phyloP scores from a whole-genome alignment of 148 eudicot species.

The Camellia sinensis region DNA sequence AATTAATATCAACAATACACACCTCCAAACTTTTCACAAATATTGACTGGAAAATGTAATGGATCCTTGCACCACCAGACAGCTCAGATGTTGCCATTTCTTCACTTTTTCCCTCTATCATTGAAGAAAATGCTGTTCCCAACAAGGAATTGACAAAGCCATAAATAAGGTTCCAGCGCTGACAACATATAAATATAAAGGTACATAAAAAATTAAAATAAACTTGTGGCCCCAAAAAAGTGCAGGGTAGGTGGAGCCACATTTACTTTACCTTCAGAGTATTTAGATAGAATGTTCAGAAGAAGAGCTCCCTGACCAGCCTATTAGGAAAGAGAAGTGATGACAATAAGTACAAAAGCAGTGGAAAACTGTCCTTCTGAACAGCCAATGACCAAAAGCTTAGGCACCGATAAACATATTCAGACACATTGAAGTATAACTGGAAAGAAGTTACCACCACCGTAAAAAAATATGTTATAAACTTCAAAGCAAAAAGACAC shows the following conservation, averaged over 20 bases:
- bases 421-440: background rate
- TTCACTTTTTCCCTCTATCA: slow-evolving; percentile 93
- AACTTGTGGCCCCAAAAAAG: background rate
- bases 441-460: background rate
- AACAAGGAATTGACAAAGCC: slow-evolving; percentile 17
- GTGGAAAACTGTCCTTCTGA: background rate
- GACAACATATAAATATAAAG: background rate
- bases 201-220: background rate
- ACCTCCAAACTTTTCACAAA: slow-evolving; percentile 97
- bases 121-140: slow-evolving; percentile 79
- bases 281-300: slow-evolving; percentile 85
- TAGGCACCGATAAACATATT: background rate
- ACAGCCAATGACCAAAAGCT: background rate
- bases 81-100: slow-evolving; percentile 96
- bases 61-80: slow-evolving; percentile 95
- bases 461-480: no score
- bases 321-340: slow-evolving; percentile 32
- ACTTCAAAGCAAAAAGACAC: background rate
- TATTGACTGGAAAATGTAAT: slow-evolving; percentile 89
- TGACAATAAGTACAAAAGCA: background rate
- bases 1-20: slow-evolving; percentile 15
- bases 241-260: background rate
- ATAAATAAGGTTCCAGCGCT: slow-evolving; percentile 1
- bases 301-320: slow-evolving; percentile 86
- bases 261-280: slow-evolving; percentile 65